Conservation (phyloP, 768 basidiomycete genomes). For the Collybia mongolica region DNA sequence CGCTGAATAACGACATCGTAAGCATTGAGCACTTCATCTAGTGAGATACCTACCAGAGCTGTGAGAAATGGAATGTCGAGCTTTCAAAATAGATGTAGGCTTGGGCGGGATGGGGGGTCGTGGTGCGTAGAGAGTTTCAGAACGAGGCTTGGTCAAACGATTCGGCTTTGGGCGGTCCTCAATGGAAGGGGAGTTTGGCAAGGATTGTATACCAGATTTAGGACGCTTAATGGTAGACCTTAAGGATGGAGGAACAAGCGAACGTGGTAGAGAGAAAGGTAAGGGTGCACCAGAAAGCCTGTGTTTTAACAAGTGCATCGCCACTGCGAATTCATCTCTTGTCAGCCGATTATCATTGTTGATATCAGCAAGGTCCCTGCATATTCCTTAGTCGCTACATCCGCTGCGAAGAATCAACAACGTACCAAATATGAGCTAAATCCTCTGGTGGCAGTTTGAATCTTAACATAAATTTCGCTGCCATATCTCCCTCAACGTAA, state of each 20-base stretch:
- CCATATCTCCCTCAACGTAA: conserved; percentile 29
- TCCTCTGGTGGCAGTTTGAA: conserved; percentile 31
- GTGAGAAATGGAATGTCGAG: no score
- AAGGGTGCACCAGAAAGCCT: conserved; percentile 29
- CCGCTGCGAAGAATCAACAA: conserved; percentile 1
- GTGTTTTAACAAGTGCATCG: conserved; percentile 33
- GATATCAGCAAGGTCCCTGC: conserved; percentile 33
- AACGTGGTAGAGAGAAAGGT: conserved; percentile 28
- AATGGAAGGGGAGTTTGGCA: no score
- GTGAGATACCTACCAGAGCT: no score
- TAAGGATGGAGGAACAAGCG: conserved; percentile 28
- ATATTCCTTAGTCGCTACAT: background rate
- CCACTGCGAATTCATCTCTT: conserved; percentile 35
- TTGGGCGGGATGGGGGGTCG: conserved; percentile 11
- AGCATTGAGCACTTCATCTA: no score
- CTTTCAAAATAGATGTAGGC: background rate
- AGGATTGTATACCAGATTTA: no score
- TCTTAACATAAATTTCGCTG: conserved; percentile 28
- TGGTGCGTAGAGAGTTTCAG: background rate
- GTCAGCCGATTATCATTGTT: conserved; percentile 32
- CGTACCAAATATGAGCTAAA: conserved; percentile 35
- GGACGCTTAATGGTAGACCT: background rate
- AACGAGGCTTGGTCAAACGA: background rate
- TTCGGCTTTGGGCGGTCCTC: background rate
- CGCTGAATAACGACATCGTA: no score